Base-by-base conservation (phyloP, 805 yeast species). In the Candida sonorensis region DNA sequence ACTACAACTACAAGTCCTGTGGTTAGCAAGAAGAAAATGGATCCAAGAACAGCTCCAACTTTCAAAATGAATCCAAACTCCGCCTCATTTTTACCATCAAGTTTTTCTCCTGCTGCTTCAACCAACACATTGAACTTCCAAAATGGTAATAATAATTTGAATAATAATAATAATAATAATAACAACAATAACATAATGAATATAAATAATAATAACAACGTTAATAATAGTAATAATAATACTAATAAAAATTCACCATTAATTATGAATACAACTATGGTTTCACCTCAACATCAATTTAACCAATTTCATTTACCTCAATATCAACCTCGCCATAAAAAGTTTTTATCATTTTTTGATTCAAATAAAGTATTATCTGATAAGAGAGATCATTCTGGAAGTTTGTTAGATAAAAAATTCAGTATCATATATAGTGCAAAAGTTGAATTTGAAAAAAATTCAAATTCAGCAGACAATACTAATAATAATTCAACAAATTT, bases 11-110 rank as follows among this genome's bases (percentile, higher is more conserved):
- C 44, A 21, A n/a, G n/a, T n/a, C 49, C 51, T 8, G 22, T 42
- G 8, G 20, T 45, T 12, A 31, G 39, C 6, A 64, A 69, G 51
- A 71, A 67, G 51, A 74, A 68, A 49, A 58, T 71, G 62, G 78
- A 76, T 48, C 70, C 75, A 39, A 49, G 65, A 48, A 50, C 42
- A 15, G 76, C 73, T n/a, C 66, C 75, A 4, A 72, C 76, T 14
- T 79, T 79, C 59, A 80, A 75, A 57, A 72, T 80, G 52, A 80
- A 78, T 52, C 81, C 84, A 10, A 71, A 75, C 41, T 83, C 82
- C 11, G 77, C 75, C 9, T 67, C 77, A 3, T 80, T 78, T 45
- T 69, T 82, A 8, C 83, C 85, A 11, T 39, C 52, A 2, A 42
- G 34, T 24, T 44, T 49, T 31, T 21, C 38, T 10, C 37, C 44